Evolutionary conservation across 306 rosid species (phyloP).

Genomic region (Pterocarpus macrocarpus): DNA sequence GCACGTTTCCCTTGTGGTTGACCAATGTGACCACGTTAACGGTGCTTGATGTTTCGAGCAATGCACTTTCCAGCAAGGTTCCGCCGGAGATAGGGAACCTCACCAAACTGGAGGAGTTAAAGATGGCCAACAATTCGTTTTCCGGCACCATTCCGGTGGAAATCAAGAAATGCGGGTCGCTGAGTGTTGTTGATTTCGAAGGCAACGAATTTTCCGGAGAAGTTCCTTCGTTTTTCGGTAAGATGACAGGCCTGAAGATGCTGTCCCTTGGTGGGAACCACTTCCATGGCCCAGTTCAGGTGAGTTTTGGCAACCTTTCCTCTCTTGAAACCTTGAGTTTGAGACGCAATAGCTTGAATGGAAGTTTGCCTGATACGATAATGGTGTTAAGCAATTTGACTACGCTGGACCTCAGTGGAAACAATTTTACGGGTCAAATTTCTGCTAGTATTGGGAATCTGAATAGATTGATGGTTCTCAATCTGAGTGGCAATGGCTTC

Average conservation of each 20-base stretch:
- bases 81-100: conserved; percentile 67
- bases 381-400: conserved; percentile 70
- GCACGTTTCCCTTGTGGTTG: conserved; percentile 80
- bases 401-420: conserved; percentile 75
- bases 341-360: conserved; percentile 69
- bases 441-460: conserved; percentile 63
- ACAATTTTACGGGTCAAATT: conserved; percentile 70
- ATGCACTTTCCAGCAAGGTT: conserved; percentile 72
- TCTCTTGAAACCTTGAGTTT: conserved; percentile 72
- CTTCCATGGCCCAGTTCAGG: conserved; percentile 75
- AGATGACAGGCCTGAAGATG: conserved; percentile 62
- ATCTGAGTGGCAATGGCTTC: conserved; percentile 82
- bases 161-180: conserved; percentile 69
- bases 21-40: conserved; percentile 65
- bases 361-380: conserved; percentile 66
- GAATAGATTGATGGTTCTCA: conserved; percentile 67
- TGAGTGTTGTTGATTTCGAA: conserved; percentile 74
- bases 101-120: conserved; percentile 63
- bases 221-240: conserved; percentile 72
- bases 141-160: conserved; percentile 70
- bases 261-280: conserved; percentile 75
- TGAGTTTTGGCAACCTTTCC: conserved; percentile 69
- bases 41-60: conserved; percentile 72
- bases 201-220: conserved; percentile 71
- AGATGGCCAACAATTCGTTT: conserved; percentile 77